phyloP scores from a whole-genome alignment of 345 rosid species.

The Acer campestre region DNA sequence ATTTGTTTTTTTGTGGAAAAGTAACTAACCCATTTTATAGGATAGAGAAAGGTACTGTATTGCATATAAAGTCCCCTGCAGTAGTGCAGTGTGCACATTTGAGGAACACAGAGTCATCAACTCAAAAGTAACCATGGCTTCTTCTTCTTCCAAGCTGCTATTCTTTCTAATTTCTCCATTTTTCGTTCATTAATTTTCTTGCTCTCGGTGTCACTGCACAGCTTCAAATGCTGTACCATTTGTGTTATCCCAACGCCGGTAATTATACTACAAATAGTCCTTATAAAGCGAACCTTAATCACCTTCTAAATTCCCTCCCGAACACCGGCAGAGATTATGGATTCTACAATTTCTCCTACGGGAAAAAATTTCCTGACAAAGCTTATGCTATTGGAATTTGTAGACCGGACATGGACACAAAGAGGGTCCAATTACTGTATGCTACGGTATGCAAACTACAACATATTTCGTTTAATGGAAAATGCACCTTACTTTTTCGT shows the following conservation, averaged over 20 bases:
- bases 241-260: not conserved
- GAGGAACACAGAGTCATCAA: not conserved
- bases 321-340: not conserved
- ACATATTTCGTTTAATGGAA: slow-evolving; percentile 6
- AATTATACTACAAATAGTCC: not conserved
- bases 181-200: not conserved
- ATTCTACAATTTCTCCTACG: slow-evolving; percentile 18
- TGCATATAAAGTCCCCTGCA: too few species aligned
- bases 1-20: too few species aligned
- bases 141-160: slow-evolving; percentile 11
- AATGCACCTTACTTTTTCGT: not conserved
- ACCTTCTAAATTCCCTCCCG: not conserved
- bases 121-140: not conserved
- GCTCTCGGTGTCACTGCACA: slow-evolving; percentile 6
- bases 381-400: slow-evolving; percentile 12
- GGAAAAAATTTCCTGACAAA: not conserved
- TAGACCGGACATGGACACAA: slow-evolving; percentile 18
- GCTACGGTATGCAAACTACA: not conserved
- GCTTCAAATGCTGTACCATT: not conserved
- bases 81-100: too few species aligned
- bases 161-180: not conserved
- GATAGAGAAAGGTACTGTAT: too few species aligned
- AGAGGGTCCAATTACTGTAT: not conserved
- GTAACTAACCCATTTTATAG: too few species aligned
- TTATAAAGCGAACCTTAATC: slow-evolving; percentile 10